Base-by-base conservation (phyloP, 805 yeast genomes). In the Pichia sporocuriosa region DNA sequence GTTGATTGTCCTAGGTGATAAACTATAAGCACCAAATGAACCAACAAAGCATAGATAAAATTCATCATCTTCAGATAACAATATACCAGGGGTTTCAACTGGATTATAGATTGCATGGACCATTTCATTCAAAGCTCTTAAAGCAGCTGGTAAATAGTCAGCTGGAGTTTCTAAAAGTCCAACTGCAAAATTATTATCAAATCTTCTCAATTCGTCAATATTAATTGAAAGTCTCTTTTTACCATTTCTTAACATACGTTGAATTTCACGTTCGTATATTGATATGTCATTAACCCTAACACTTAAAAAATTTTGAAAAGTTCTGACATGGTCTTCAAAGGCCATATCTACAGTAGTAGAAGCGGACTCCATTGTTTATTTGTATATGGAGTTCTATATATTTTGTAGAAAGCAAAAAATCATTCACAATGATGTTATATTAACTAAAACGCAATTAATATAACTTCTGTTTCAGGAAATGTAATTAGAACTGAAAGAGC, bases 71-170 rank as follows among this genome's bases (percentile, higher is more conserved):
- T 76, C 77, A 45, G 72, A 79, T 35, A 73, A 59, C n/a, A 73
- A 72, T 36, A 71, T 63, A 44, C 67, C 69, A 22, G 77, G 67
- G 35, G 72, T 71, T 46, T 75, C 73, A 19, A 68, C 68, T 3
- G 79, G 79, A 55, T 82, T 86, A 54, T 81, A 78, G 22, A 87
- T 71, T 0, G 89, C 78, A 56, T 75, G 63, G 10, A 89, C 86
- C 11, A 88, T 73, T 46, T 87, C 96, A 44, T 84, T 72, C 32
- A 93, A 66, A 1, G 96, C 97, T 42, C 81, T 71, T 57, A 89
- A 95, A 42, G 89, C 81, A 6, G 97, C 87, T 5, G 97, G 97
- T 23, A 90, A 66, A 53, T 61, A 89, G 41, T 87, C 96, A 1
- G 94, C 79, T 0, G 98, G 98, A 17, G 67, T 67, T 42, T 75